phyloP scores from a whole-genome alignment of 176 grass and related monocot species.

The Saccharum officinarum region DNA sequence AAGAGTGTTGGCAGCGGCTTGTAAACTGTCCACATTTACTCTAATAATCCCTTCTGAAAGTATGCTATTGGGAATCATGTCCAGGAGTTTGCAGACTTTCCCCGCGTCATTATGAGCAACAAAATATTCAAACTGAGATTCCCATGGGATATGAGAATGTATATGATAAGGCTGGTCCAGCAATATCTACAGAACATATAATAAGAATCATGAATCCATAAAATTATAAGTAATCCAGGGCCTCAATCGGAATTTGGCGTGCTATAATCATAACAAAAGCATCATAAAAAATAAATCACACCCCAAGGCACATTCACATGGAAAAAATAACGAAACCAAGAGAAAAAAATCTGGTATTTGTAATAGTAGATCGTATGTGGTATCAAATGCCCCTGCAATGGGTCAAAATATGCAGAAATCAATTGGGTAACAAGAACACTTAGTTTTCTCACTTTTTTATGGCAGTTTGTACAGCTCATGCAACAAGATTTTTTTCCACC shows the following conservation, averaged over 20 bases:
- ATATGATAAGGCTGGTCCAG: conserved; percentile 71
- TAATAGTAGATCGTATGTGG: background rate
- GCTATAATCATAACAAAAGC: conserved; percentile 11
- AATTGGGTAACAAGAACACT: conserved; percentile 6
- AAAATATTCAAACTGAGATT: conserved; percentile 88
- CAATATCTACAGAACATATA: conserved; percentile 64
- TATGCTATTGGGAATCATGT: conserved; percentile 58
- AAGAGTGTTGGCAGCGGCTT: conserved; percentile 20
- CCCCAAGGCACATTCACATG: background rate
- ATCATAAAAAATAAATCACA: conserved; percentile 3
- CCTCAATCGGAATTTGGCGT: background rate
- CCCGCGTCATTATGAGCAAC: conserved; percentile 61
- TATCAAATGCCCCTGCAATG: background rate
- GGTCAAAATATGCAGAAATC: background rate
- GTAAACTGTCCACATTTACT: conserved; percentile 59
- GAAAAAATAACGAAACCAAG: background rate
- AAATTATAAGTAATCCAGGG: conserved; percentile 12
- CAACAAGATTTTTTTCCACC: background rate
- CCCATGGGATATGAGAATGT: conserved; percentile 65
- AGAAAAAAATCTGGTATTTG: background rate
- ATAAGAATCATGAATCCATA: conserved; percentile 30
- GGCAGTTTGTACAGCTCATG: too few relatives aligned
- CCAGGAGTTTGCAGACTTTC: conserved; percentile 59
- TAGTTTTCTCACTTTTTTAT: background rate
- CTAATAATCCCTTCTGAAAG: conserved; percentile 72